Percentiles rank a stretch among this genome's conserved stretches.
These are phyloP conservation scores for Magnolia officinalis DNA, from an alignment of 164 flowering plant genomes.

Conservation along the genomic window DNA sequence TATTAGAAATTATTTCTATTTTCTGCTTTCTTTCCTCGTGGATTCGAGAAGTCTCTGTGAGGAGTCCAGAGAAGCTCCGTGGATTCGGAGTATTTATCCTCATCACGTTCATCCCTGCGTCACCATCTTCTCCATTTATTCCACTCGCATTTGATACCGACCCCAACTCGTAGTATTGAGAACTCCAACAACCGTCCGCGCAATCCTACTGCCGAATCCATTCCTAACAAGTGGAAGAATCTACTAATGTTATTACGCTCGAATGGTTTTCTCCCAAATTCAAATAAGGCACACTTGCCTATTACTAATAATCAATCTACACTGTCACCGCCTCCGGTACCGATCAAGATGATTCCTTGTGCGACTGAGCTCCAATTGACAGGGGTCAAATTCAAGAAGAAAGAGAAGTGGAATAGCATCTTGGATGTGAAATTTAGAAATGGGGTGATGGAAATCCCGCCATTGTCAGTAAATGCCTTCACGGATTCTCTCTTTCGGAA, in stretches of 20 bases:
- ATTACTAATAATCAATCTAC: background rate
- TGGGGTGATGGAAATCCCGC: slow-evolving; percentile 33
- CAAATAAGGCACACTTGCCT: background rate
- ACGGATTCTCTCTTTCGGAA: slow-evolving; percentile 27
- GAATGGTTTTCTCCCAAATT: background rate
- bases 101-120: too few relatives aligned
- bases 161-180: background rate
- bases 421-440: slow-evolving; percentile 23
- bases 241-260: too few relatives aligned
- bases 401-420: slow-evolving; percentile 12
- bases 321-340: background rate
- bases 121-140: slow-evolving; percentile 10
- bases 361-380: slow-evolving; percentile 8
- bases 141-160: background rate
- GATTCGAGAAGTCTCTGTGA: too few relatives aligned
- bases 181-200: background rate
- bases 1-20: too few relatives aligned
- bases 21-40: too few relatives aligned
- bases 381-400: slow-evolving; percentile 11
- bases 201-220: background rate
- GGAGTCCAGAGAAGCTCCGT: too few relatives aligned
- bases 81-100: too few relatives aligned
- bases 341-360: background rate
- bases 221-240: background rate
- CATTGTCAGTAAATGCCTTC: slow-evolving; percentile 2